Conservation (phyloP, 2,329 filamentous ascomycete genomes). For the Phaeomoniella chlamydospora region DNA sequence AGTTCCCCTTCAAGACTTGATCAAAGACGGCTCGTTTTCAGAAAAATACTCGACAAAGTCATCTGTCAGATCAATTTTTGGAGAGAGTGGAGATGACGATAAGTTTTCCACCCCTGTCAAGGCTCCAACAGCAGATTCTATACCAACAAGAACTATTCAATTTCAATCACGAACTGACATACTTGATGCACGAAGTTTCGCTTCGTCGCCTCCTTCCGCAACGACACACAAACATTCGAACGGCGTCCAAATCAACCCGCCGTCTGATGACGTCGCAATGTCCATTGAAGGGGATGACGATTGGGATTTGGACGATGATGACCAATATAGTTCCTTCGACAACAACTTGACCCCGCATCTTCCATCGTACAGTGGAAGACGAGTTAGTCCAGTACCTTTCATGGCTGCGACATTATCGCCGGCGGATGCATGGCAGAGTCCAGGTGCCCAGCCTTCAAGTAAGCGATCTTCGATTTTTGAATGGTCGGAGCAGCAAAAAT, state of each 20-base stretch:
- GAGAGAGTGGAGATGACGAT: not conserved
- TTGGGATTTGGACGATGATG: not conserved
- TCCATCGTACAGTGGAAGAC: not conserved
- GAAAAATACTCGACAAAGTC: conserved; percentile 13
- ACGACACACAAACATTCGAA: not conserved
- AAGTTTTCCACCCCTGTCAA: not conserved
- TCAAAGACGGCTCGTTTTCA: conserved; percentile 29
- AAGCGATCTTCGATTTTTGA: conserved; percentile 44
- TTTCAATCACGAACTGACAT: not conserved
- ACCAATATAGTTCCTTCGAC: not conserved
- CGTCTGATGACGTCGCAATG: not conserved
- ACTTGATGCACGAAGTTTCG: not conserved
- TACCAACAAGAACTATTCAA: too few species aligned
- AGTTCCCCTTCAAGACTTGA: conserved; percentile 31
- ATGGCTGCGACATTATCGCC: not conserved
- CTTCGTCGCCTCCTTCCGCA: not conserved
- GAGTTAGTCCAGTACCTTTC: not conserved
- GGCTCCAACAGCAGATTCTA: not conserved
- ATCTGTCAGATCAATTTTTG: conserved; percentile 9
- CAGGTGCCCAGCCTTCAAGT: conserved; percentile 16
- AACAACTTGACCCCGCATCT: not conserved
- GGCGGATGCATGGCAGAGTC: not conserved
- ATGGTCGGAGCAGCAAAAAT: conserved; percentile 45
- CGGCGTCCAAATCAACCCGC: not conserved
- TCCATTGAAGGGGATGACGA: not conserved